Conservation (phyloP, 108 stramenopile genomes). For the Schizochytrium sp. region DNA sequence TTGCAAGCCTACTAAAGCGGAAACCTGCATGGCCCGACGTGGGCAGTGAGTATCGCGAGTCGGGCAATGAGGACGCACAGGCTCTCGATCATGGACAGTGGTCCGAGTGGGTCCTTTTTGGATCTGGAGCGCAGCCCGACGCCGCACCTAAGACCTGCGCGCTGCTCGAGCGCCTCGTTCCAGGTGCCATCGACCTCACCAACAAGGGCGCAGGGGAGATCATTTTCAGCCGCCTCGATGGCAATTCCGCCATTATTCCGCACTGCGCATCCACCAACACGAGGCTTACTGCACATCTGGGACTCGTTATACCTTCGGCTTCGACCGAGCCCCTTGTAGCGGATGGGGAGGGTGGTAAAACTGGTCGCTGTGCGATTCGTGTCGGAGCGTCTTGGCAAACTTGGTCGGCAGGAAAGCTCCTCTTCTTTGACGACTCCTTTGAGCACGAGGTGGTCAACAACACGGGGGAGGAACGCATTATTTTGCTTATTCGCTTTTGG, state of each 20-base stretch:
- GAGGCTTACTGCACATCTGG: slow-evolving; percentile 66
- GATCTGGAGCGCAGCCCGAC: not conserved
- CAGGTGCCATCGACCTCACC: not conserved
- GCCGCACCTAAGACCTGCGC: not conserved
- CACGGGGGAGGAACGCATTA: slow-evolving; percentile 48
- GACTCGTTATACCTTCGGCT: slow-evolving; percentile 48
- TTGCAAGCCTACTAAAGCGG: not conserved
- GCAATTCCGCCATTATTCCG: slow-evolving; percentile 48
- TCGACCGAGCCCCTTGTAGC: not conserved
- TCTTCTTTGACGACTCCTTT: slow-evolving; percentile 72
- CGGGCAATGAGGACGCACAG: not conserved
- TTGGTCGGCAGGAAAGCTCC: slow-evolving; percentile 58
- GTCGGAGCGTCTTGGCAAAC: slow-evolving; percentile 53
- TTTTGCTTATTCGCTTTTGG: slow-evolving; percentile 62
- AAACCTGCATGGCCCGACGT: not conserved
- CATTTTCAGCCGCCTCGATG: slow-evolving; percentile 62
- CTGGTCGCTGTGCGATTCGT: slow-evolving; percentile 37
- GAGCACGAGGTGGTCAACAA: slow-evolving; percentile 70
- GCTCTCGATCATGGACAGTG: not conserved
- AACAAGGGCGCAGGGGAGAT: slow-evolving; percentile 59
- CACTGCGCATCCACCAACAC: slow-evolving; percentile 66
- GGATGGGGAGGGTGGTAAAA: not conserved
- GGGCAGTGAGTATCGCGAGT: not conserved
- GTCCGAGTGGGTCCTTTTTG: not conserved
- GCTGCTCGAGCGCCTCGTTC: not conserved